Base-by-base conservation (phyloP, 2,329 filamentous ascomycete genomes). In the Neobulgaria alba region DNA sequence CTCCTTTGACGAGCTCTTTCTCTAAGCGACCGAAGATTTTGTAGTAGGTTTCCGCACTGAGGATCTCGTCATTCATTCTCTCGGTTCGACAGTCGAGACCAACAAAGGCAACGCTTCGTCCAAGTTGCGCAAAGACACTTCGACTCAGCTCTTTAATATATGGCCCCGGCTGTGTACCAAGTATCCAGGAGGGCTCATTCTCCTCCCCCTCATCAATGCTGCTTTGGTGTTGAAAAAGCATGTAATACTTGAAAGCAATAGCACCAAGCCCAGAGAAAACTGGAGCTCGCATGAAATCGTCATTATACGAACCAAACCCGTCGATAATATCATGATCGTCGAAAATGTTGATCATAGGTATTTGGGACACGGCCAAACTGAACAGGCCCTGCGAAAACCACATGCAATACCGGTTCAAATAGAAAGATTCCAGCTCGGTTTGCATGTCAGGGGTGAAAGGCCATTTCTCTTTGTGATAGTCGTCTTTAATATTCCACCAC, bases 301-400 rank as follows among this genome's bases (percentile, higher is more conserved):
- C 77, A 3, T 89, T 81, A 60, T 96, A 98, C 0, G 88, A 95
- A 5, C 92, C 92, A 58, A 82, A 98, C 1, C 93, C 92, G 62
- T 89, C 83, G 49, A 89, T 89, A 52, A 89, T 84, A 52, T 92
- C 85, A 59, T 96, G 92, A 54, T 96, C 92, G 61, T 96, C 90
- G 71, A 85, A 95, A 61, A 98, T 89, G 60, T 98, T 98, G 55
- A 98, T 77, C 89, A 95, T 96, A 7, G 92, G 89, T 33, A 98
- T 96, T 60, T 96, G 90, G 2, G 85, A 84, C 53, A 82, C 89
- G 4, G 90, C 92, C 58, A 98, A 75, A n/a, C 84, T 79, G 57
- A 95, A 98, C 4, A 96, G 67, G 0, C 93, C 92, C 56, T 94
- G 89, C 0, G 89, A 95, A 63, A 96, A 98, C 89, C 92, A 98